Evolutionary conservation across 2,329 filamentous ascomycete species (phyloP).

Genomic region (Emmonsiellopsis sp.): DNA sequence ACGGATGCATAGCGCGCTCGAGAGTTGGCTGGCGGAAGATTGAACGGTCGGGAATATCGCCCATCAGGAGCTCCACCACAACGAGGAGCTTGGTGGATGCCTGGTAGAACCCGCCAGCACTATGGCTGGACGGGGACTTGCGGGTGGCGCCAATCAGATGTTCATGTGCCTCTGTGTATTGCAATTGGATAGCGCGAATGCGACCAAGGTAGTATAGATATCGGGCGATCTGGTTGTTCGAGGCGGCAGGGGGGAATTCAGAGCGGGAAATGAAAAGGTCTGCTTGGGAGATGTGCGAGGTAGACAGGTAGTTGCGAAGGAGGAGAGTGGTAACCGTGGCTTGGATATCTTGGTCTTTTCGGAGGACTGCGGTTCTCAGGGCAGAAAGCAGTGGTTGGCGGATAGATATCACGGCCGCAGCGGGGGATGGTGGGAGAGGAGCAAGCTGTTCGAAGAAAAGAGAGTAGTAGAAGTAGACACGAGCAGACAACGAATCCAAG

Average conservation of each 20-base stretch:
- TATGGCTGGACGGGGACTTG: slow-evolving; percentile 83
- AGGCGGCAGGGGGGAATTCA: slow-evolving; percentile 84
- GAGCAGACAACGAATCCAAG: slow-evolving; percentile 83
- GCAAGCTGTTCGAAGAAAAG: slow-evolving; percentile 88
- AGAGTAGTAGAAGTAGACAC: slow-evolving; percentile 97
- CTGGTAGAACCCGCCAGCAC: slow-evolving; percentile 89
- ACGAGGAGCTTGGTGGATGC: slow-evolving; percentile 93
- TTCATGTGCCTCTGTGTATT: slow-evolving; percentile 94
- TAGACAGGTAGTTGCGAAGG: slow-evolving; percentile 90
- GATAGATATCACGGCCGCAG: slow-evolving; percentile 77
- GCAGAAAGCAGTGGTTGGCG: slow-evolving; percentile 79
- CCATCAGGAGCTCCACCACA: slow-evolving; percentile 95
- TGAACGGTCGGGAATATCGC: slow-evolving; percentile 91
- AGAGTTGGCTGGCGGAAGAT: slow-evolving; percentile 85
- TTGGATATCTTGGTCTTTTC: slow-evolving; percentile 96
- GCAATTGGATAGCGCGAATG: slow-evolving; percentile 90
- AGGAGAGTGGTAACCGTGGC: slow-evolving; percentile 90
- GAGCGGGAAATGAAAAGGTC: slow-evolving; percentile 94
- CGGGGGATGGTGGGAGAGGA: slow-evolving; percentile 78
- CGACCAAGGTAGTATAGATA: slow-evolving; percentile 97
- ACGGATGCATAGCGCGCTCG: slow-evolving; percentile 81
- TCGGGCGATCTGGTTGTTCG: slow-evolving; percentile 95
- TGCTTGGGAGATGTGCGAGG: slow-evolving; percentile 93
- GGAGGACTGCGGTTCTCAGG: slow-evolving; percentile 86
- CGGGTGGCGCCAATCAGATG: slow-evolving; percentile 87